These are phyloP conservation scores for Lophiotrema nucula DNA, from an alignment of 495 filamentous ascomycete genomes.

Conservation along the genomic window DNA sequence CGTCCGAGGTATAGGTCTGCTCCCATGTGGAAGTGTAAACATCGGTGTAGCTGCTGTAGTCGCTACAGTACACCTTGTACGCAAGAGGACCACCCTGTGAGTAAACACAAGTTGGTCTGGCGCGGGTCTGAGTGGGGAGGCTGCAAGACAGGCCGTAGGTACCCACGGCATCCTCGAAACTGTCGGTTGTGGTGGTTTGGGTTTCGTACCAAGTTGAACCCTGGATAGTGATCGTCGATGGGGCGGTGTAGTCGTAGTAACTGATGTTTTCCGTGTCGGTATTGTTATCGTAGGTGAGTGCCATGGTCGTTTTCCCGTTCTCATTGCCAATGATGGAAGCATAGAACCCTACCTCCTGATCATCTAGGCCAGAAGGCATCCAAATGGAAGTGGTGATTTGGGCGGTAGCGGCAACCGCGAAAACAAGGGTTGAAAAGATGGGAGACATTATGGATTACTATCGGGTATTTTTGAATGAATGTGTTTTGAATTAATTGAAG, in stretches of 20 bases:
- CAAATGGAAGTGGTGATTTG: background rate
- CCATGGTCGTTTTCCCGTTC: background rate
- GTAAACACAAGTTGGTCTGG: background rate
- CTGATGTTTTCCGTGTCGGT: background rate
- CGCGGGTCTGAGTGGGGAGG: background rate
- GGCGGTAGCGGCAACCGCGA: slow-evolving; percentile 1
- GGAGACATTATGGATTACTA: background rate
- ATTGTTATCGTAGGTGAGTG: background rate
- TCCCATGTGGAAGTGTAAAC: background rate
- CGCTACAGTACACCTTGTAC: background rate
- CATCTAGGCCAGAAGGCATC: background rate
- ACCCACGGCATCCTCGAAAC: background rate
- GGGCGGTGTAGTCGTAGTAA: background rate
- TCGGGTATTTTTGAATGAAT: background rate
- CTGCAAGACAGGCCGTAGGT: background rate
- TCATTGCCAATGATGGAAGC: background rate
- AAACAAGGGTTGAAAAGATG: background rate
- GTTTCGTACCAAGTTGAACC: background rate
- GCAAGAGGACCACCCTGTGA: background rate
- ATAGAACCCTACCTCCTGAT: background rate
- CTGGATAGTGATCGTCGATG: background rate
- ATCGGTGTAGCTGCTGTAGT: background rate
- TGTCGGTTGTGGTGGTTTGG: background rate
- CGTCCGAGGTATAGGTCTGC: background rate
- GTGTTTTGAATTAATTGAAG: background rate